A percentile compares a stretch with the other conserved stretches of the same genome.
Conservation (phyloP, 176 grass and related monocot species). For the Oryza glaberrima region DNA sequence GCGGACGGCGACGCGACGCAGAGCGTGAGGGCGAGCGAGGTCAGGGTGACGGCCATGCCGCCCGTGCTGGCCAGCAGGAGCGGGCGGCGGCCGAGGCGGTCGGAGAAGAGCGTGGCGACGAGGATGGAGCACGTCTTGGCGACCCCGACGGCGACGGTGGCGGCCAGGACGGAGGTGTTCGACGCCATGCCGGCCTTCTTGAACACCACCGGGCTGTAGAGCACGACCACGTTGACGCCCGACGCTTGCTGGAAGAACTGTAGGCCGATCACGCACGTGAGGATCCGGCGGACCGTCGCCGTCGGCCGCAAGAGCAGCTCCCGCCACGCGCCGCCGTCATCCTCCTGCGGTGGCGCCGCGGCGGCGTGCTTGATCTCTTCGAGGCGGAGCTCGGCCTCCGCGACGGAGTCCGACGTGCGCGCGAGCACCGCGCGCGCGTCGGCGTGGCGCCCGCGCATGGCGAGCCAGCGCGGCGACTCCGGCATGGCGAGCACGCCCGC, state of each 20-base stretch:
- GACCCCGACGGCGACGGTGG: constrained; percentile 43
- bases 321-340: constrained; percentile 27
- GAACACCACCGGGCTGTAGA: constrained; percentile 51
- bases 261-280: constrained; percentile 28
- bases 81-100: constrained; percentile 43
- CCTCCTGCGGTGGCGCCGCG: background rate
- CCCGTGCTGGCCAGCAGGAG: constrained; percentile 45
- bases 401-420: constrained; percentile 24
- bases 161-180: constrained; percentile 21
- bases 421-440: constrained; percentile 47
- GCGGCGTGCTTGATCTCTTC: constrained; percentile 42
- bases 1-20: fast-evolving
- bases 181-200: constrained; percentile 46
- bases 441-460: constrained; percentile 51
- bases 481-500: constrained; percentile 51
- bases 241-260: constrained; percentile 47
- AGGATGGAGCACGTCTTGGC: constrained; percentile 44
- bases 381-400: constrained; percentile 53
- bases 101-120: constrained; percentile 38
- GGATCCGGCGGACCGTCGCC: constrained; percentile 31
- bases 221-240: constrained; percentile 42
- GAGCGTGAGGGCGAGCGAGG: background rate
- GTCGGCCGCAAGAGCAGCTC: constrained; percentile 41
- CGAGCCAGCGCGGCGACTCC: constrained; percentile 76
- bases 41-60: constrained; percentile 31